Evolutionary conservation across 2,329 filamentous ascomycete genomes (phyloP).

Genomic region (Monosporascus sp.): DNA sequence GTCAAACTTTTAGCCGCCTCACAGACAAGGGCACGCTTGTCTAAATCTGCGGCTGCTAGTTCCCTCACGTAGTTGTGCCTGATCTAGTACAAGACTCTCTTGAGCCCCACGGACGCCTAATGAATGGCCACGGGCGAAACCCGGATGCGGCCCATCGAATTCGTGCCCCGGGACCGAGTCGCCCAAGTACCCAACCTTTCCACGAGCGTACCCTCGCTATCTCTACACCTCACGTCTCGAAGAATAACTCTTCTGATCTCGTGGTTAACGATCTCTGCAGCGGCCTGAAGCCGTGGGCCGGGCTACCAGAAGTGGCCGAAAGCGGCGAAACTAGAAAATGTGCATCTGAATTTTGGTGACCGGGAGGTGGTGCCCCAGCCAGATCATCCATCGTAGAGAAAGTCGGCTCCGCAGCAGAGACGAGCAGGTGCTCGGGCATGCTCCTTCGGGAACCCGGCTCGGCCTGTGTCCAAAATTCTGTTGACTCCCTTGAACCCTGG

Average conservation of each 20-base stretch:
- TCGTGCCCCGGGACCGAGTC: too few relatives aligned
- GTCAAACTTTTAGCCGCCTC: too few relatives aligned
- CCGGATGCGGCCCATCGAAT: too few relatives aligned
- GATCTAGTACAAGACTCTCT: too few relatives aligned
- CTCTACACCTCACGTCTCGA: not conserved
- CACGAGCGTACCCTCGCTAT: not conserved
- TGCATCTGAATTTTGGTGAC: not conserved
- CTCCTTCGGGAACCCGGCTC: not conserved
- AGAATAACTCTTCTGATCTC: not conserved
- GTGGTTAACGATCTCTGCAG: not conserved
- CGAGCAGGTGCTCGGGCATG: not conserved
- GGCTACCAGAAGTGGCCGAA: not conserved
- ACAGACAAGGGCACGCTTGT: too few relatives aligned
- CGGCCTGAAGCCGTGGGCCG: not conserved
- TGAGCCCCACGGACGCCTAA: too few relatives aligned
- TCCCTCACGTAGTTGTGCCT: too few relatives aligned
- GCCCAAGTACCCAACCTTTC: too few relatives aligned
- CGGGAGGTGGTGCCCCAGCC: not conserved
- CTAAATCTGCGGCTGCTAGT: too few relatives aligned
- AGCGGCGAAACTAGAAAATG: not conserved
- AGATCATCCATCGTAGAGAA: not conserved
- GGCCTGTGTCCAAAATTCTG: constrained; percentile 6
- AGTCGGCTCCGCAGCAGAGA: not conserved
- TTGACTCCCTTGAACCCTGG: constrained; percentile 33
- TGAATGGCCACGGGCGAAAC: too few relatives aligned